Conservation (phyloP, 2,329 filamentous ascomycete genomes). For the Aspergillus tubingensis region DNA sequence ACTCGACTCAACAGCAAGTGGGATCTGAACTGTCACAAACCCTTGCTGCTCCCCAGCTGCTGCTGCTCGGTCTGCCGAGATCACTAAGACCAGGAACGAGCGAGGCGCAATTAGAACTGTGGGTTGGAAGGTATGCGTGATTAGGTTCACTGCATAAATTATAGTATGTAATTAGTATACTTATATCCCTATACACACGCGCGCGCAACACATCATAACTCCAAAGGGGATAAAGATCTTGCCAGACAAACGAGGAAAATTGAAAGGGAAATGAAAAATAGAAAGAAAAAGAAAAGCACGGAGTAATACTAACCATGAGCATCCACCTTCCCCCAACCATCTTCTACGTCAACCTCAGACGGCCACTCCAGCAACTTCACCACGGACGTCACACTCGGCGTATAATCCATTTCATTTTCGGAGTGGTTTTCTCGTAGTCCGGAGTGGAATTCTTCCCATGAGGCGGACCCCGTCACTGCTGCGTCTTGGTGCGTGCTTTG, state of each 20-base stretch:
- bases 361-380: conserved; percentile 35
- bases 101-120: conserved; percentile 34
- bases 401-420: conserved; percentile 45
- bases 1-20: conserved; percentile 24
- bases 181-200: background rate
- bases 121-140: conserved; percentile 41
- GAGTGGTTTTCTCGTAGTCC: conserved; percentile 42
- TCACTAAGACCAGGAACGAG: conserved; percentile 35
- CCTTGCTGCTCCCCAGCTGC: conserved; percentile 13
- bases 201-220: background rate
- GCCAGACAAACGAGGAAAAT: background rate
- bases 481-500: conserved; percentile 38
- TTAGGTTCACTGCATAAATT: conserved; percentile 32
- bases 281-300: background rate
- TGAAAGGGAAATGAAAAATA: background rate
- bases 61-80: conserved; percentile 29
- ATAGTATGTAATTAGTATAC: background rate
- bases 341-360: conserved; percentile 15
- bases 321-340: conserved; percentile 27
- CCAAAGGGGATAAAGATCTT: too few species aligned
- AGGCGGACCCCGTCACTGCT: conserved; percentile 35
- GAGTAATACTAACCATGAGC: conserved; percentile 28
- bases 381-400: conserved; percentile 37
- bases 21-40: conserved; percentile 39
- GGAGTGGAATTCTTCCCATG: conserved; percentile 41